Evolutionary conservation across 2,329 filamentous ascomycete species (phyloP).

Genomic region (Colletotrichum sp.): DNA sequence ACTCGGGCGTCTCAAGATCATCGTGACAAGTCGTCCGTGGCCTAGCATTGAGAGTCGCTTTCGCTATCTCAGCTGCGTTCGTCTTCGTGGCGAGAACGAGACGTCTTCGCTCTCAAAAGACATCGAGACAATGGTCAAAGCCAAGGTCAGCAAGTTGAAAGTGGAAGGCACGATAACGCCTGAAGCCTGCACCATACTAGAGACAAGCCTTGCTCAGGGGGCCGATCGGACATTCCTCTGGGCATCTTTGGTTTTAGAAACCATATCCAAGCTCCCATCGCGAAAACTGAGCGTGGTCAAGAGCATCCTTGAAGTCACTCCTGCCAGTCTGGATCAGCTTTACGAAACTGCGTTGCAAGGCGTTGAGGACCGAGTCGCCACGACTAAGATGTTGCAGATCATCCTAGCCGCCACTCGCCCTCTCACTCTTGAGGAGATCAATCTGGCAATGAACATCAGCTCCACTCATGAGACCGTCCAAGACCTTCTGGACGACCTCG

Average conservation of each 20-base stretch:
- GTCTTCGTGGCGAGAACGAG: slow-evolving; percentile 8
- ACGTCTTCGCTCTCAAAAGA: not conserved
- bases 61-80: not conserved
- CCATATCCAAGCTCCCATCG: too few species aligned
- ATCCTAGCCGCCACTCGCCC: too few species aligned
- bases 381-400: too few species aligned
- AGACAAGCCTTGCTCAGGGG: not conserved
- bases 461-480: too few species aligned
- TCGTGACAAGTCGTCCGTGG: slow-evolving; percentile 10
- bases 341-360: too few species aligned
- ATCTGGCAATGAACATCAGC: too few species aligned
- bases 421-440: too few species aligned
- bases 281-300: too few species aligned
- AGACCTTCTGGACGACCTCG: too few species aligned
- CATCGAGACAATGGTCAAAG: not conserved
- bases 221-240: not conserved
- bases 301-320: too few species aligned
- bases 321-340: too few species aligned
- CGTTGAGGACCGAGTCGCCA: too few species aligned
- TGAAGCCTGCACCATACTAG: not conserved
- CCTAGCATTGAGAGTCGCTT: not conserved
- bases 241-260: not conserved
- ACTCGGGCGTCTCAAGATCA: not conserved
- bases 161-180: not conserved
- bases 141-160: not conserved